A percentile compares a stretch with the other conserved stretches of the same genome.
These are phyloP conservation scores for Penicillium longicatenatum DNA, from an alignment of 495 filamentous ascomycete species.

Conservation along the genomic window DNA sequence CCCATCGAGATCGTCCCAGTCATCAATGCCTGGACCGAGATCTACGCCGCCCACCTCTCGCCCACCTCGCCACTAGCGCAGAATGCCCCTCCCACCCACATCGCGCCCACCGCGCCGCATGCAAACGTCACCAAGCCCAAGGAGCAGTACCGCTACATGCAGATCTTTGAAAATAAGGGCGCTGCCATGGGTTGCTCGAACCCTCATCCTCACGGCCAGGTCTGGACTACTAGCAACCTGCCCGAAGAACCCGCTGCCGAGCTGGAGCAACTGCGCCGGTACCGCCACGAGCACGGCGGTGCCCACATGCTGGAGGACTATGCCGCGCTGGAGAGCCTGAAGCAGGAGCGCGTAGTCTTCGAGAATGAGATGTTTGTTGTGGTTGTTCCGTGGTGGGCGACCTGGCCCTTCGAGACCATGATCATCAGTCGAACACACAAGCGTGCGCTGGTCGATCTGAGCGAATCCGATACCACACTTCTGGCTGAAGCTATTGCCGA, in stretches of 20 bases:
- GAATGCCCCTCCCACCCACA: conserved; percentile 45
- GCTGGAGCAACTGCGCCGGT: conserved; percentile 72
- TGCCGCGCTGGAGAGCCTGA: conserved; percentile 75
- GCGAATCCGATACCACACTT: conserved; percentile 61
- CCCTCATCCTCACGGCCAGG: conserved; percentile 94
- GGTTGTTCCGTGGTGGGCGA: conserved; percentile 94
- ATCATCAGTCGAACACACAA: conserved; percentile 81
- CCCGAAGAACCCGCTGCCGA: conserved; percentile 87
- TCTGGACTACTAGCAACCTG: conserved; percentile 89
- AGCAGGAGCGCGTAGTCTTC: conserved; percentile 82
- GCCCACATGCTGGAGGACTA: conserved; percentile 83
- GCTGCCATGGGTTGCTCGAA: conserved; percentile 98
- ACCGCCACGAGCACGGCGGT: conserved; percentile 69
- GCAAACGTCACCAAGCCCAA: conserved; percentile 54
- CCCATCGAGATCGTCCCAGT: conserved; percentile 71
- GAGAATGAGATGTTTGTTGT: conserved; percentile 82
- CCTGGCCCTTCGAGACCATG: conserved; percentile 97
- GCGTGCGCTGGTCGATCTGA: conserved; percentile 78
- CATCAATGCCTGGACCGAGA: conserved; percentile 82
- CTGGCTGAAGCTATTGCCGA: conserved; percentile 85
- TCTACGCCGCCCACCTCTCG: conserved; percentile 81
- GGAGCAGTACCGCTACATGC: conserved; percentile 92
- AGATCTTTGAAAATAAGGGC: conserved; percentile 99
- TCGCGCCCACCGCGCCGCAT: conserved; percentile 51
- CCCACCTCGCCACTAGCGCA: conserved; percentile 65